These are phyloP conservation scores for Plasmodiophora brassicae DNA, from an alignment of 208 protist species.

Conservation along the genomic window DNA sequence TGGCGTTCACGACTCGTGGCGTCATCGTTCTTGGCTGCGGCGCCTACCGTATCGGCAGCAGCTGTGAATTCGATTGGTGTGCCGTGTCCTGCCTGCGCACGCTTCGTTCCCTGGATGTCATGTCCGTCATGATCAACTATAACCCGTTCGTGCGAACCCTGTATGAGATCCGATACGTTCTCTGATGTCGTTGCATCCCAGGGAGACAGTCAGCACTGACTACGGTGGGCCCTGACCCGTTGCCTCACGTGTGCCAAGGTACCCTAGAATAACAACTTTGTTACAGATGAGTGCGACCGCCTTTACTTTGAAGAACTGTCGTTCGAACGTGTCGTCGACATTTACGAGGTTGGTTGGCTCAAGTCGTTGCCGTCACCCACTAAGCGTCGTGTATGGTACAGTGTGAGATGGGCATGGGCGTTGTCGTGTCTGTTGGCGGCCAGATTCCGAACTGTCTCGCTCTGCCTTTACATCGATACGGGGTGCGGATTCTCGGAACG, in stretches of 20 bases:
- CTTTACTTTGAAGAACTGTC: slow-evolving; percentile 97
- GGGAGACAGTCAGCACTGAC: slow-evolving; percentile 92
- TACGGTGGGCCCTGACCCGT: slow-evolving; percentile 81
- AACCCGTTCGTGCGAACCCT: slow-evolving; percentile 74
- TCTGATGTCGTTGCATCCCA: slow-evolving; percentile 4
- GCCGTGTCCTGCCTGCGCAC: slow-evolving; percentile 85
- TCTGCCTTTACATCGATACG: slow-evolving; percentile 73
- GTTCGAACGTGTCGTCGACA: slow-evolving; percentile 90
- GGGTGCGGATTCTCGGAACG: slow-evolving; percentile 71
- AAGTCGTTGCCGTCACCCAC: not conserved
- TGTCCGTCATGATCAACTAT: slow-evolving; percentile 96
- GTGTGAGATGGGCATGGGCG: slow-evolving; percentile 57
- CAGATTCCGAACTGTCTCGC: slow-evolving; percentile 97
- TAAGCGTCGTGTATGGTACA: not conserved
- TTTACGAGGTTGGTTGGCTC: slow-evolving; percentile 78
- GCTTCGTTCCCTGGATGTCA: slow-evolving; percentile 79
- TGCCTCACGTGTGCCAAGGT: too few relatives aligned
- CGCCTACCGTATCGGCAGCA: slow-evolving; percentile 91
- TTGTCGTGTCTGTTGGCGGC: slow-evolving; percentile 90
- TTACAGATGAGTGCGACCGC: slow-evolving; percentile 68
- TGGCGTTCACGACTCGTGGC: not conserved
- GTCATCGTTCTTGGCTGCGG: slow-evolving; percentile 87
- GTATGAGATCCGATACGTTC: not conserved
- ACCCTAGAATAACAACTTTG: not conserved
- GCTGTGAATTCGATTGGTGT: slow-evolving; percentile 95